phyloP scores from a whole-genome alignment of 441 rosid species.

The Kokia cookei region DNA sequence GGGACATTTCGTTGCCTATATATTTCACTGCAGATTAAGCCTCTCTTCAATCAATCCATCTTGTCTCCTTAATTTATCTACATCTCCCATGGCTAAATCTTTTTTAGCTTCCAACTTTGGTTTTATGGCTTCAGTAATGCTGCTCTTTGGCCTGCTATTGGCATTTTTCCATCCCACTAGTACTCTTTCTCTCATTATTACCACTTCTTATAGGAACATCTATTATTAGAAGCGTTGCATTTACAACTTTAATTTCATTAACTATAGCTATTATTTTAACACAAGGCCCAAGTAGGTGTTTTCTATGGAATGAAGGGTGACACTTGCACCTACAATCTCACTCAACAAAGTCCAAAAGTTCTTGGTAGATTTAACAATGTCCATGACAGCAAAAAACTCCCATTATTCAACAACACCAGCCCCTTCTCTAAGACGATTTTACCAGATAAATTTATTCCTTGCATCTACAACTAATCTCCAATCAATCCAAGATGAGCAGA shows the following conservation, averaged over 20 bases:
- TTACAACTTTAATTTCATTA: background rate
- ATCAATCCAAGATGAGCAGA: no score
- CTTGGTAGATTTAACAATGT: no score
- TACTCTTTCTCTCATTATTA: background rate
- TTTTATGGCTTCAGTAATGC: background rate
- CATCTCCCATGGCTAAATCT: background rate
- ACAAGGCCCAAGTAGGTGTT: slow-evolving; percentile 60
- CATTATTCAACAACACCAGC: no score
- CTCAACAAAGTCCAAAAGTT: no score
- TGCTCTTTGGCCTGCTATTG: slow-evolving; percentile 2
- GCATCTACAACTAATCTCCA: no score
- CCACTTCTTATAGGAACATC: background rate
- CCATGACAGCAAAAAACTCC: no score
- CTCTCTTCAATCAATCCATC: background rate
- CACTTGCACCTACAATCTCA: background rate
- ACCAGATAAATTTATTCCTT: no score
- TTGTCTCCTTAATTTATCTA: background rate
- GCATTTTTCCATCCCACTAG: background rate
- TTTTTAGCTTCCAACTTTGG: background rate
- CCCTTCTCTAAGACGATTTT: no score
- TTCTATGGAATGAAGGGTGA: slow-evolving; percentile 46
- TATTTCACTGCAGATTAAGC: background rate
- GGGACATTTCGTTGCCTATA: background rate
- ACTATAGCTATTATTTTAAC: background rate
- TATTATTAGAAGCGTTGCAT: background rate